Evolutionary conservation across 1,139 yeast genomes (phyloP).

Genomic region (Yamadazyma aaseri): DNA sequence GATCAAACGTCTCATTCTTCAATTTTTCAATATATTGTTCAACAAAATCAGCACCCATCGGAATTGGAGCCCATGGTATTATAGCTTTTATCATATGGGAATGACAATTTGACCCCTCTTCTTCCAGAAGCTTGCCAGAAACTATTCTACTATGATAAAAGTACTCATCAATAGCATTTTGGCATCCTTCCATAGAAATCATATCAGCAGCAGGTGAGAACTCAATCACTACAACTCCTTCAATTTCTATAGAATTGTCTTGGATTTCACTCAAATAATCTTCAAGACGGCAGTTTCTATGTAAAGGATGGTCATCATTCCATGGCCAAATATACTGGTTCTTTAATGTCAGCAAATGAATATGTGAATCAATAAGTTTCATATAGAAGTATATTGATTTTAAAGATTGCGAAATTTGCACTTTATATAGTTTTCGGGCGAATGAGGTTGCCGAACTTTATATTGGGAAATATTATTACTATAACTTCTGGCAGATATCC

Average conservation of each 20-base stretch:
- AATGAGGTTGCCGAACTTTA: constrained; percentile 8
- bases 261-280: constrained; percentile 12
- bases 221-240: constrained; percentile 15
- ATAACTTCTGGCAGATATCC: constrained; percentile 3
- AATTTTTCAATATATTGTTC: constrained; percentile 10
- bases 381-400: constrained; percentile 3
- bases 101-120: constrained; percentile 15
- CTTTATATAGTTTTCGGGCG: not conserved
- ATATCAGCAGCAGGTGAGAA: constrained; percentile 13
- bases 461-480: not conserved
- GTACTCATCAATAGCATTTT: constrained; percentile 15
- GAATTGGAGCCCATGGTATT: constrained; percentile 20
- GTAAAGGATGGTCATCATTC: constrained; percentile 17
- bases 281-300: constrained; percentile 15
- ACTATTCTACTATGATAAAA: constrained; percentile 12
- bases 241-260: constrained; percentile 10
- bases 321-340: constrained; percentile 14
- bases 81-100: constrained; percentile 13
- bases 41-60: constrained; percentile 14
- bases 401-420: not conserved
- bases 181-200: constrained; percentile 12
- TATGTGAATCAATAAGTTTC: constrained; percentile 17
- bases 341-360: constrained; percentile 15
- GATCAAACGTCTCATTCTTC: constrained; percentile 9
- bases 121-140: constrained; percentile 9